phyloP scores from a whole-genome alignment of 73 alveolate species.

The Tetrahymena elliotti region DNA sequence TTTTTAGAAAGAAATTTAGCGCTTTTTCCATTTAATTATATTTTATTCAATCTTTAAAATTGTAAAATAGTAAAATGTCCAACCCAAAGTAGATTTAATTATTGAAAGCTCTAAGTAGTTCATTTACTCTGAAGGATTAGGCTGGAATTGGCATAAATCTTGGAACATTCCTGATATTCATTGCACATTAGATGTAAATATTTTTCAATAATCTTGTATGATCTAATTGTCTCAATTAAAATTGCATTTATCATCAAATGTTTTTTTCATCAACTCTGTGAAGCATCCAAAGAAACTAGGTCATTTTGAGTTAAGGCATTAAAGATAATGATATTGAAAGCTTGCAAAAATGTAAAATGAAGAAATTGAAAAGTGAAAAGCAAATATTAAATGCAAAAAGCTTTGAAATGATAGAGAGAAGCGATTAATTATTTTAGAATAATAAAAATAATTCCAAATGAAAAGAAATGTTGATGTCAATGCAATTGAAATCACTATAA shows the following conservation, averaged over 20 bases:
- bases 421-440: no score
- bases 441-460: no score
- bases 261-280: neutral
- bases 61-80: neutral
- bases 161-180: constrained; percentile 65
- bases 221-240: neutral
- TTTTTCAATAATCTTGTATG: neutral
- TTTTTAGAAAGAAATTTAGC: neutral
- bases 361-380: no score
- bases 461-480: neutral
- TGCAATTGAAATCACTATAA: neutral
- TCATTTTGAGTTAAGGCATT: neutral
- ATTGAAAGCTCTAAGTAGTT: constrained; percentile 19
- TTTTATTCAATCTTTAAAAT: neutral
- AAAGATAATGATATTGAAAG: no score
- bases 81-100: constrained; percentile 16
- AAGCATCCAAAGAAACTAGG: neutral
- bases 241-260: neutral
- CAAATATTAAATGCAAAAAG: no score
- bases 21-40: no score
- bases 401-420: no score
- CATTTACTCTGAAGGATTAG: constrained; percentile 22
- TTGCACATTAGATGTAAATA: constrained; percentile 45
- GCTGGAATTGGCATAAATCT: constrained; percentile 56
- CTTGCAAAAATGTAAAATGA: no score